phyloP scores from a whole-genome alignment of 2,329 filamentous ascomycete species.

The Xylaria sp. region DNA sequence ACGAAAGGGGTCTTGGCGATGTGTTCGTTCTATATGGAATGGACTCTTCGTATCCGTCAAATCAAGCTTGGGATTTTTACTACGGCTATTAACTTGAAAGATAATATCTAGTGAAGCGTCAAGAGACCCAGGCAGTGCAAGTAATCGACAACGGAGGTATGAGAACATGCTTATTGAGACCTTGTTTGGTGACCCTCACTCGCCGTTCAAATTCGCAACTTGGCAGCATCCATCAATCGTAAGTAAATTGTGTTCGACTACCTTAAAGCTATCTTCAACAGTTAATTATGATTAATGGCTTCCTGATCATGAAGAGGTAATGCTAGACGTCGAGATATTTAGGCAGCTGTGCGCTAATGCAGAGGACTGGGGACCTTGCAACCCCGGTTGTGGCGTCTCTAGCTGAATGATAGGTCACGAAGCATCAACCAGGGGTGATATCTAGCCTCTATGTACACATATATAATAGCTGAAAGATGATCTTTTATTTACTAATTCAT shows the following conservation, averaged over 20 bases:
- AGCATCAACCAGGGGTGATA: slow-evolving; percentile 1
- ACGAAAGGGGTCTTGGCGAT: background rate
- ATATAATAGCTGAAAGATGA: background rate
- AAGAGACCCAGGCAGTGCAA: background rate
- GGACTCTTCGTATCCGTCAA: background rate
- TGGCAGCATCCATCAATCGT: background rate
- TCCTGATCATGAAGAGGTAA: background rate
- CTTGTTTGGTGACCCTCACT: background rate
- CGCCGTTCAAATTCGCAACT: background rate
- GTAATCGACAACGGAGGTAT: background rate
- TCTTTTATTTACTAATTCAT: background rate
- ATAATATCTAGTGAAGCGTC: background rate
- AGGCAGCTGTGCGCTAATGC: slow-evolving; percentile 15
- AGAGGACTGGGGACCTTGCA: background rate
- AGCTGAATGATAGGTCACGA: slow-evolving; percentile 5
- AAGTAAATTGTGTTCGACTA: background rate
- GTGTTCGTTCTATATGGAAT: background rate
- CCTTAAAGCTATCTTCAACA: background rate
- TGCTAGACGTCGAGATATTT: slow-evolving; percentile 5
- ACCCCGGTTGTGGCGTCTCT: slow-evolving; percentile 11
- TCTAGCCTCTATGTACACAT: background rate
- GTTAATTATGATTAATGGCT: background rate
- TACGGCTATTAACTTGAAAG: background rate
- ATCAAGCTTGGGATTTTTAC: background rate
- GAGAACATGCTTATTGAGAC: background rate